Percentiles rank a stretch among this genome's conserved stretches.
phyloP scores from a whole-genome alignment of 1,284 basidiomycete species.

The Porphyrellus sp. region DNA sequence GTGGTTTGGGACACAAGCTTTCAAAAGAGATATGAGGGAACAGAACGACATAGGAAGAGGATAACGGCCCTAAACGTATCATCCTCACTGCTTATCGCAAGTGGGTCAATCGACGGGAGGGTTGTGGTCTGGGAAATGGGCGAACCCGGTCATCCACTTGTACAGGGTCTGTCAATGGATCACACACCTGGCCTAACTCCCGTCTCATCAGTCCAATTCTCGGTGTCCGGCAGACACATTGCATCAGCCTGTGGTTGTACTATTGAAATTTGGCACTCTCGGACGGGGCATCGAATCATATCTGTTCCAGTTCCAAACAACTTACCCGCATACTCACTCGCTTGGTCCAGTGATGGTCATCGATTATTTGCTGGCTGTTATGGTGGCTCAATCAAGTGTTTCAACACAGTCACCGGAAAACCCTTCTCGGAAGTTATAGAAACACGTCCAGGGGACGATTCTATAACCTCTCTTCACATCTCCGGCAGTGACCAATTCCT shows the following conservation, averaged over 20 bases:
- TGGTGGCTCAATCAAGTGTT: not conserved
- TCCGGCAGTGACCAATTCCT: not conserved
- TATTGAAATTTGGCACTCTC: conserved; percentile 3
- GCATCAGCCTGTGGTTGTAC: not conserved
- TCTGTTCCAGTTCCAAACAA: not conserved
- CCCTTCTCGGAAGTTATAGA: not conserved
- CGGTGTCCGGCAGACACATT: not conserved
- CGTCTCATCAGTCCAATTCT: not conserved
- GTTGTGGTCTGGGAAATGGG: not conserved
- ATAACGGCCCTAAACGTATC: conserved; percentile 1
- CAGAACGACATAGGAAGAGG: not conserved
- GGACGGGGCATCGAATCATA: not conserved
- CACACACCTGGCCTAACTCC: not conserved
- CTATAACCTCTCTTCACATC: not conserved
- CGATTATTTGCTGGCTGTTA: conserved; percentile 1
- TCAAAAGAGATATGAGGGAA: not conserved
- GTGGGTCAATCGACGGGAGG: conserved; percentile 1
- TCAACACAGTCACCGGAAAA: not conserved
- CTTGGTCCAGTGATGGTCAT: conserved; percentile 4
- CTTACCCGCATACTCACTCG: not conserved
- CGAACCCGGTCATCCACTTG: not conserved
- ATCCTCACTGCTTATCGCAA: not conserved
- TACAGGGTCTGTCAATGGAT: not conserved
- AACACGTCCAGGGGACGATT: not conserved
- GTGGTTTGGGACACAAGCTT: not conserved